Percentiles rank a stretch among this genome's conserved stretches.
phyloP scores from a whole-genome alignment of 164 flowering plant genomes.

The Berberis vulgaris region DNA sequence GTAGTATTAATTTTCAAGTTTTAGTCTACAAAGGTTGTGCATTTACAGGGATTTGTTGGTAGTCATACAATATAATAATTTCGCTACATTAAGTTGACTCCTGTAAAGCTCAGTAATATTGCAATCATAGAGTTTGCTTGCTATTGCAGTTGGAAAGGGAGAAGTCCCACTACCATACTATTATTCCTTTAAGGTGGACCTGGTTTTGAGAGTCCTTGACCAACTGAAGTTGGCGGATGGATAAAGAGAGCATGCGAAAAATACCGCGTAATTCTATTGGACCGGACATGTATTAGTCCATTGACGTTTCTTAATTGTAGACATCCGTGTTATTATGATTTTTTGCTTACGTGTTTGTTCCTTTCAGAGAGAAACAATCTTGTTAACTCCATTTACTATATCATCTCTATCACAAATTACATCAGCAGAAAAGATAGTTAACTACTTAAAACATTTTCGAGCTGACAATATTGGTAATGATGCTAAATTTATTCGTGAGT shows the following conservation, averaged over 20 bases:
- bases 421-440: slow-evolving; percentile 49
- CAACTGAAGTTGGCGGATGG: slow-evolving; percentile 95
- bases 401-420: slow-evolving; percentile 77
- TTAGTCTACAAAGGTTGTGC: neutral
- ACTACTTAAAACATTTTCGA: slow-evolving; percentile 77
- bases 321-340: neutral
- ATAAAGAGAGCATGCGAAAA: slow-evolving; percentile 80
- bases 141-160: slow-evolving; percentile 80
- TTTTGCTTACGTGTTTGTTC: neutral
- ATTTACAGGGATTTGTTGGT: neutral
- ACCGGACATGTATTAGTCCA: slow-evolving; percentile 57
- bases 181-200: slow-evolving; percentile 94
- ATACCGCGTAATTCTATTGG: slow-evolving; percentile 70
- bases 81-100: neutral
- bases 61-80: neutral
- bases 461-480: slow-evolving; percentile 96
- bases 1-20: neutral
- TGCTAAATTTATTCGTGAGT: slow-evolving; percentile 85
- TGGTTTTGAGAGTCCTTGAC: slow-evolving; percentile 82
- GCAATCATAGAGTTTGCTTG: slow-evolving; percentile 1
- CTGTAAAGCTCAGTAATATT: neutral
- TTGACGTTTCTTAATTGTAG: neutral
- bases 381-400: slow-evolving; percentile 75
- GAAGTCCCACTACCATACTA: slow-evolving; percentile 63
- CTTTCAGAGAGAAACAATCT: slow-evolving; percentile 89